phyloP scores from a whole-genome alignment of 2,329 filamentous ascomycete species.

The Penicillium sp. region DNA sequence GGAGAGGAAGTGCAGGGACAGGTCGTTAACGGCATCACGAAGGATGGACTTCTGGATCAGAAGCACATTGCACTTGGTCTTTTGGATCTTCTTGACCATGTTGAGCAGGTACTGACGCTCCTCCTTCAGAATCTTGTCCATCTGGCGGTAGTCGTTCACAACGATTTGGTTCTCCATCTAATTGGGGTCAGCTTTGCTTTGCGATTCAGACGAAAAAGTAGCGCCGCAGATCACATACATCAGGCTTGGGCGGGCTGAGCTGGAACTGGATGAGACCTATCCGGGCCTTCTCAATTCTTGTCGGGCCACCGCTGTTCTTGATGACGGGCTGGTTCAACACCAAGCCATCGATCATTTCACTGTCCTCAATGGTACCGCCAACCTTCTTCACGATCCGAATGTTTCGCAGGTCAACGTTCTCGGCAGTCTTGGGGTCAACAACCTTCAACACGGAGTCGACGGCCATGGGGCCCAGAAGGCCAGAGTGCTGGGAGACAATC shows the following conservation, averaged over 20 bases:
- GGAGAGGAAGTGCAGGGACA: conserved; percentile 95
- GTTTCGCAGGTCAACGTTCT: conserved; percentile 95
- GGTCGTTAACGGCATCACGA: conserved; percentile 94
- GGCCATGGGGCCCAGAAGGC: conserved; percentile 93
- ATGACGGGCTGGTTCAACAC: conserved; percentile 91
- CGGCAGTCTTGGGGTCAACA: conserved; percentile 91
- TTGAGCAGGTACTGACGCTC: conserved; percentile 97
- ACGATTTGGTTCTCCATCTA: conserved; percentile 99
- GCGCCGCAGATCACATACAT: conserved; percentile 60
- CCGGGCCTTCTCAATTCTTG: conserved; percentile 93
- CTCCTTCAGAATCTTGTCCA: conserved; percentile 99
- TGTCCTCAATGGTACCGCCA: conserved; percentile 97
- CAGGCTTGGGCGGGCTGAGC: conserved; percentile 95
- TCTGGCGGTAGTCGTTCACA: conserved; percentile 98
- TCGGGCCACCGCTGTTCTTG: conserved; percentile 89
- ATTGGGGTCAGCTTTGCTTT: conserved; percentile 21
- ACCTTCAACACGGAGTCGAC: conserved; percentile 95
- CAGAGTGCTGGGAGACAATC: conserved; percentile 97
- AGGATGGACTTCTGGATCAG: conserved; percentile 99
- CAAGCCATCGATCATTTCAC: conserved; percentile 92
- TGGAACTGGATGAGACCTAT: conserved; percentile 99
- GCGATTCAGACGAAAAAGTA: background rate
- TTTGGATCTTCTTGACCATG: conserved; percentile 99
- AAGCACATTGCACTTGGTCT: conserved; percentile 98
- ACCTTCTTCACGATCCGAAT: conserved; percentile 98